Evolutionary conservation across 208 protist genomes (phyloP).

Genomic region (Naegleria fowleri): DNA sequence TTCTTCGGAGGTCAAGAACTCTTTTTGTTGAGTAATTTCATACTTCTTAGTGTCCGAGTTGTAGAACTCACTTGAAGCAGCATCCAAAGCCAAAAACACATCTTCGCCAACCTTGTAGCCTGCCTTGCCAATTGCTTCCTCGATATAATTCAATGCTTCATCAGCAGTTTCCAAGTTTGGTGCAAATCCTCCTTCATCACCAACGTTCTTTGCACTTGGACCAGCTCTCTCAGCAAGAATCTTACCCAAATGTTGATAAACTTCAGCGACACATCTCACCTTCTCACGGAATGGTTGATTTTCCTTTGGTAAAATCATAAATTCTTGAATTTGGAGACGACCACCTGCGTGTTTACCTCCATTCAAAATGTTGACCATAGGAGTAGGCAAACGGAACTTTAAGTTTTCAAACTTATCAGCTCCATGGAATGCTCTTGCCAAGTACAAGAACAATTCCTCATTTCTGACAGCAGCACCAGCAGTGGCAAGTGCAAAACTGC

Average conservation of each 20-base stretch:
- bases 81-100: slow-evolving; percentile 54
- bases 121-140: slow-evolving; percentile 89
- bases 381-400: slow-evolving; percentile 63
- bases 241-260: slow-evolving; percentile 95
- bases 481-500: slow-evolving; percentile 93
- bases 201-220: slow-evolving; percentile 83
- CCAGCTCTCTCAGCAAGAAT: slow-evolving; percentile 94
- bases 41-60: slow-evolving; percentile 68
- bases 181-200: slow-evolving; percentile 99
- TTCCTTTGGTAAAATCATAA: slow-evolving; percentile 95
- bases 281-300: slow-evolving; percentile 87
- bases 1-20: slow-evolving; percentile 59
- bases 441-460: slow-evolving; percentile 91
- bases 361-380: slow-evolving; percentile 99
- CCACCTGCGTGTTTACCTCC: slow-evolving; percentile 94
- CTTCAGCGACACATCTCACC: slow-evolving; percentile 90
- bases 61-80: slow-evolving; percentile 96
- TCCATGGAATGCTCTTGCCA: slow-evolving; percentile 75
- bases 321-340: slow-evolving; percentile 89
- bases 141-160: slow-evolving; percentile 91
- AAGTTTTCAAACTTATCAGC: slow-evolving; percentile 53
- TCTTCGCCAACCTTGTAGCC: slow-evolving; percentile 87
- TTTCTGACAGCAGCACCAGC: slow-evolving; percentile 77
- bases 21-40: slow-evolving; percentile 54
- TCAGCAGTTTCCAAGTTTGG: slow-evolving; percentile 85